phyloP scores from a whole-genome alignment of 768 basidiomycete genomes.

The Neoboletus brunneissimus region DNA sequence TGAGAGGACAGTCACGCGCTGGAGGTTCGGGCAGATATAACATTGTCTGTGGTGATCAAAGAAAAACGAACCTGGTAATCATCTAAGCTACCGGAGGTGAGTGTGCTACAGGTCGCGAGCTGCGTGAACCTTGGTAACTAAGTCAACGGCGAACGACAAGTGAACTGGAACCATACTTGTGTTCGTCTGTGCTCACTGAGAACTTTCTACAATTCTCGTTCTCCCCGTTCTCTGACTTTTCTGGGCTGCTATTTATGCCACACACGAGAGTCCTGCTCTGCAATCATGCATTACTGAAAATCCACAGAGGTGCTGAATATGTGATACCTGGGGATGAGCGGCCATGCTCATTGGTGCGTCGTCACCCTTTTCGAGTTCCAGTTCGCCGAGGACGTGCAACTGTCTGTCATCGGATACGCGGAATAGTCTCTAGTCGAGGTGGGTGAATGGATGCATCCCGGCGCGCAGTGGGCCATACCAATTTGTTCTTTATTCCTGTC shows the following conservation, averaged over 20 bases:
- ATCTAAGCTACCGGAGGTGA: conserved; percentile 57
- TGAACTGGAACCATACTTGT: conserved; percentile 46
- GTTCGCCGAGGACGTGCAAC: conserved; percentile 60
- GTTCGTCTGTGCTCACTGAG: conserved; percentile 41
- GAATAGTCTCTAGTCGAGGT: conserved; percentile 59
- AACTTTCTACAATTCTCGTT: conserved; percentile 89
- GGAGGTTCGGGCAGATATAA: conserved; percentile 7
- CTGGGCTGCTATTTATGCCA: conserved; percentile 79
- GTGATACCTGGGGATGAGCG: conserved; percentile 54
- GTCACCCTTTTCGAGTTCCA: conserved; percentile 74
- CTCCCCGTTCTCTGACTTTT: conserved; percentile 56
- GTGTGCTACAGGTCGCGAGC: conserved; percentile 54
- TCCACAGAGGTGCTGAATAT: background rate
- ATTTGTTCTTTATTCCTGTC: conserved; percentile 91
- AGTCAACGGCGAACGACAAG: conserved; percentile 10
- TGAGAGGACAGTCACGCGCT: conserved; percentile 86
- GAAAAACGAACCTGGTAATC: conserved; percentile 79
- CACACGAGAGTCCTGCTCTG: conserved; percentile 63
- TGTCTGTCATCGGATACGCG: conserved; percentile 50
- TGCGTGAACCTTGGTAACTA: conserved; percentile 17
- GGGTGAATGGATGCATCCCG: conserved; percentile 3
- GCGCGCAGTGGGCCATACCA: conserved; percentile 45
- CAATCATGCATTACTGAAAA: background rate
- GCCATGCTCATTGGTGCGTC: conserved; percentile 98
- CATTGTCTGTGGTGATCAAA: background rate